phyloP scores from a whole-genome alignment of 352 stramenopile species.

The Phytopythium montanum region DNA sequence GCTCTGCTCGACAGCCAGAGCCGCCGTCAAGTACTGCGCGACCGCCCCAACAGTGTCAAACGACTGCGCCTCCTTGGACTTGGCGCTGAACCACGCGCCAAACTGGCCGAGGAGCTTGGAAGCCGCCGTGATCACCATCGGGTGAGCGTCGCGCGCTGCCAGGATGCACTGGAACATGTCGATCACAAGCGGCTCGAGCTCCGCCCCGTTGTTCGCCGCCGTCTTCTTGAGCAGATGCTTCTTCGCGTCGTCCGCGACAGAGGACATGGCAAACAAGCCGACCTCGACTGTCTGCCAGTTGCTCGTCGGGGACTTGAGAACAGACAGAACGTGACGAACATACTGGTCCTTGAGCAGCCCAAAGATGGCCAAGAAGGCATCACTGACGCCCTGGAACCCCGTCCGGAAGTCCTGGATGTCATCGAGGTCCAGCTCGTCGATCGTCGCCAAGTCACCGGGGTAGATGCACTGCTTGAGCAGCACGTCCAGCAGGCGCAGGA shows the following conservation, averaged over 20 bases:
- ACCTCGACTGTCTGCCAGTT: constrained; percentile 59
- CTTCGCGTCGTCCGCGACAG: constrained; percentile 54
- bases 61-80: constrained; percentile 21
- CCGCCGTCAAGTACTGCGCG: constrained; percentile 52
- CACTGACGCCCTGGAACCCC: constrained; percentile 51
- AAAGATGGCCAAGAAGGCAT: constrained; percentile 56
- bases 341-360: constrained; percentile 46
- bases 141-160: constrained; percentile 21
- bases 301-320: constrained; percentile 18
- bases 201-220: constrained; percentile 4
- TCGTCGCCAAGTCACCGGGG: constrained; percentile 29
- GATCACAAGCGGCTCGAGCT: constrained; percentile 39
- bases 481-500: constrained; percentile 50
- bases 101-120: constrained; percentile 60
- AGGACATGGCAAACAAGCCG: constrained; percentile 51
- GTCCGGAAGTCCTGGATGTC: constrained; percentile 56
- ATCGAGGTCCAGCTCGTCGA: constrained; percentile 64
- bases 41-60: constrained; percentile 41
- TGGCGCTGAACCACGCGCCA: constrained; percentile 49
- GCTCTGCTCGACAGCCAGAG: constrained; percentile 30
- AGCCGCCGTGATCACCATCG: constrained; percentile 38
- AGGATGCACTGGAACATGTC: constrained; percentile 46
- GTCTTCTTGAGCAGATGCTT: constrained; percentile 28
- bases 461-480: constrained; percentile 59
- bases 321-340: constrained; percentile 32